Evolutionary conservation across 768 basidiomycete species (phyloP).

Genomic region (Lactarius sanguifluus): DNA sequence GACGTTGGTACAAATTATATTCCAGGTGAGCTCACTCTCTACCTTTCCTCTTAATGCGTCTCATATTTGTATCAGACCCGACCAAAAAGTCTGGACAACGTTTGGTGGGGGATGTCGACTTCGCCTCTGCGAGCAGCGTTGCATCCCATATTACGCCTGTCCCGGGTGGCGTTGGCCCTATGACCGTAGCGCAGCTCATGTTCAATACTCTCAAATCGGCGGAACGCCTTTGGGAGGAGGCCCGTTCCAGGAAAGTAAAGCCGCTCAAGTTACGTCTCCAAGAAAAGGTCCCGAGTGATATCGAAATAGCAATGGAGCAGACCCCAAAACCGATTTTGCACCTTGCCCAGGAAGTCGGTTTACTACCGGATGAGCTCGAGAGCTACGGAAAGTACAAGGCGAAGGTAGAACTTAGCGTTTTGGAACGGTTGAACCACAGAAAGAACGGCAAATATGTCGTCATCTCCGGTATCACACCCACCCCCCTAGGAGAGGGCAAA

Average conservation of each 20-base stretch:
- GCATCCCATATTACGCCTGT: slow-evolving; percentile 96
- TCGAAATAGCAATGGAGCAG: slow-evolving; percentile 94
- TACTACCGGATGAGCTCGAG: slow-evolving; percentile 85
- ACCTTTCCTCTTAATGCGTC: slow-evolving; percentile 32
- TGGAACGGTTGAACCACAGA: slow-evolving; percentile 81
- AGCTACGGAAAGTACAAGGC: slow-evolving; percentile 96
- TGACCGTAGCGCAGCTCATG: slow-evolving; percentile 99
- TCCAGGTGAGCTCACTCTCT: slow-evolving; percentile 51
- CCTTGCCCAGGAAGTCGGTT: slow-evolving; percentile 85
- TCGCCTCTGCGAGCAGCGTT: slow-evolving; percentile 64
- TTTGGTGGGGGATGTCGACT: slow-evolving; percentile 95
- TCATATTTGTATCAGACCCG: slow-evolving; percentile 47
- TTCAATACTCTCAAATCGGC: slow-evolving; percentile 87
- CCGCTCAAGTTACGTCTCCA: slow-evolving; percentile 79
- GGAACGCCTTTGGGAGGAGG: slow-evolving; percentile 72
- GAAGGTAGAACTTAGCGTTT: slow-evolving; percentile 88
- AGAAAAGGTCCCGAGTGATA: slow-evolving; percentile 91
- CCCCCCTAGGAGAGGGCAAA: slow-evolving; percentile 96
- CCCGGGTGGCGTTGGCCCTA: slow-evolving; percentile 98
- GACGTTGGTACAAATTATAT: slow-evolving; percentile 98
- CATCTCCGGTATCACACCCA: slow-evolving; percentile 94
- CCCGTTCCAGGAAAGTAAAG: slow-evolving; percentile 64
- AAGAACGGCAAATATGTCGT: slow-evolving; percentile 96
- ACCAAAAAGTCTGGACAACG: slow-evolving; percentile 95
- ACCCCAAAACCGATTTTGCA: slow-evolving; percentile 85